A percentile compares a stretch with the other conserved stretches of the same genome.
phyloP scores from a whole-genome alignment of 2,329 filamentous ascomycete species.

The Botrytis squamosa region DNA sequence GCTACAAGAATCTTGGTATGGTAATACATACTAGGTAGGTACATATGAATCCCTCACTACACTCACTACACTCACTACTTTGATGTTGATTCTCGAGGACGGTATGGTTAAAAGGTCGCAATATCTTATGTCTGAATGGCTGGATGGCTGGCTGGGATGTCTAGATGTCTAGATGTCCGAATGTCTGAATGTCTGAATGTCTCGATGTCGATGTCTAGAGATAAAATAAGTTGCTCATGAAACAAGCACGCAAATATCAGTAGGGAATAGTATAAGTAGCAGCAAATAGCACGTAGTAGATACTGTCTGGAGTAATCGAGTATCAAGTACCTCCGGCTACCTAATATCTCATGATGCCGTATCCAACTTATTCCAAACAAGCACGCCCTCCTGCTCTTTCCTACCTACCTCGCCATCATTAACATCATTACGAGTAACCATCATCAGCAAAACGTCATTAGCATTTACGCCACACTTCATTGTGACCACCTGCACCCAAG shows the following conservation, averaged over 20 bases:
- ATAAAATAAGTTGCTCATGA: too few relatives aligned
- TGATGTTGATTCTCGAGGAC: not conserved
- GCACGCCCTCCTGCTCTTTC: not conserved
- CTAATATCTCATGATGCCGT: not conserved
- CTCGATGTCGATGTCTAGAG: too few relatives aligned
- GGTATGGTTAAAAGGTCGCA: not conserved
- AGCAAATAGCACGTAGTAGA: not conserved
- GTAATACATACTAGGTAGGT: not conserved
- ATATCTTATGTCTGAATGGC: not conserved
- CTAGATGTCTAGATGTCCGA: too few relatives aligned
- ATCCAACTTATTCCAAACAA: not conserved
- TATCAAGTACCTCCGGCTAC: not conserved
- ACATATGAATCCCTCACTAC: not conserved
- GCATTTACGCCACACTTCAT: slow-evolving; percentile 1
- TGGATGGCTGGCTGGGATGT: not conserved
- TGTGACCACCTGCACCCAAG: not conserved
- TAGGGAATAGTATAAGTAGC: not conserved
- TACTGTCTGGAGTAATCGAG: not conserved
- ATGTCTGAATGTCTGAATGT: too few relatives aligned
- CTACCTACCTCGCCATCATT: too few relatives aligned
- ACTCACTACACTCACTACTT: not conserved
- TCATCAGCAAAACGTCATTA: not conserved
- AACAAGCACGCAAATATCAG: not conserved
- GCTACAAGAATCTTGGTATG: not conserved
- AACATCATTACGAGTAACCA: too few relatives aligned